phyloP scores from a whole-genome alignment of 2,329 filamentous ascomycete genomes.

The Colletotrichum sp. region DNA sequence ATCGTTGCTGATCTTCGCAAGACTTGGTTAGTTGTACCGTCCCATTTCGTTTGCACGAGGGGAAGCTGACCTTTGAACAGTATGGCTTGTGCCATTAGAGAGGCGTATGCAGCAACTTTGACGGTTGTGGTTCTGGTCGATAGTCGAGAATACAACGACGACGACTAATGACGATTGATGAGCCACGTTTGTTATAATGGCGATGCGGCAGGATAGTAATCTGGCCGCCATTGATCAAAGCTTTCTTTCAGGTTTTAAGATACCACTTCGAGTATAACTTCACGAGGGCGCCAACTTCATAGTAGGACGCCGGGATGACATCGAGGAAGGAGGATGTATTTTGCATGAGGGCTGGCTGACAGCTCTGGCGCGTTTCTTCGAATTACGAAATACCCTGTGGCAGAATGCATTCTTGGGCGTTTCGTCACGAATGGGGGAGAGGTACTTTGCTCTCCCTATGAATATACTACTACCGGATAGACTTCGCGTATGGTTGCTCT shows the following conservation, averaged over 20 bases:
- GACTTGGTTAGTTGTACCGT: conserved; percentile 61
- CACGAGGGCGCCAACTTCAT: neutral
- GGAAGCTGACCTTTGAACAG: conserved; percentile 34
- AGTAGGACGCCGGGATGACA: neutral
- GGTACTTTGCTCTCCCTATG: neutral
- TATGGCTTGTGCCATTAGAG: conserved; percentile 75
- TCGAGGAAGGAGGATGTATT: neutral
- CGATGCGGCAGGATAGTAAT: neutral
- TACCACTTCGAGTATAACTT: conserved; percentile 14
- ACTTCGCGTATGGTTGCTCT: neutral
- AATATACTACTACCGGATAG: neutral
- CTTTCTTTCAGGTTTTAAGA: conserved; percentile 10
- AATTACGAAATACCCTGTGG: conserved; percentile 8
- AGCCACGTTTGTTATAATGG: neutral
- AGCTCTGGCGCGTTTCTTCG: neutral
- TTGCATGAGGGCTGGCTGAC: neutral
- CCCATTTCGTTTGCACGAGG: neutral
- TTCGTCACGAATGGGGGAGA: neutral
- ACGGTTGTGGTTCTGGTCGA: conserved; percentile 74
- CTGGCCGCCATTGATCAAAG: neutral
- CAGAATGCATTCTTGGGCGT: conserved; percentile 16
- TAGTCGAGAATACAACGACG: conserved; percentile 28
- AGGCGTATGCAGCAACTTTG: conserved; percentile 75
- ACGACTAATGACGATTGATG: conserved; percentile 12
- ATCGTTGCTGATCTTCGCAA: conserved; percentile 70